These are phyloP conservation scores for Argentina anserina DNA, from an alignment of 306 rosid species.

Conservation along the genomic window DNA sequence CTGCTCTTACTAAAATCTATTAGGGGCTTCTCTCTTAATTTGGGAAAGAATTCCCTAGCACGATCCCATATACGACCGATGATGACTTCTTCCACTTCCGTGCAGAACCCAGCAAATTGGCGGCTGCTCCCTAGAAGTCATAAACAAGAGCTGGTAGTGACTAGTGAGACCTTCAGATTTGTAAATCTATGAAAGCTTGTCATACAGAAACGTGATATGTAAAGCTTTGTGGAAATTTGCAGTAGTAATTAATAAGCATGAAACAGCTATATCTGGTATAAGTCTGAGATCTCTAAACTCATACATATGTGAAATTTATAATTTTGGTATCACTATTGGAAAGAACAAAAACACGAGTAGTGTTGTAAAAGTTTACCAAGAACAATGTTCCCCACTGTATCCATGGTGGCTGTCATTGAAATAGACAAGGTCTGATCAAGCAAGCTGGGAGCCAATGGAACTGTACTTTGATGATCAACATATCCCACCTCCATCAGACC, in stretches of 20 bases:
- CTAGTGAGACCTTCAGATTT: not conserved
- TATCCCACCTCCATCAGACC: slow-evolving; percentile 90
- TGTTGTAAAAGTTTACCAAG: slow-evolving; percentile 43
- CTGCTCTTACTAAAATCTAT: slow-evolving; percentile 47
- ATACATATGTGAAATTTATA: not conserved
- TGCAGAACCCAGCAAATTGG: slow-evolving; percentile 74
- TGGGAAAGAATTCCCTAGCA: slow-evolving; percentile 74
- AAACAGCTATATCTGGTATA: not conserved
- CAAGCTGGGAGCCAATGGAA: slow-evolving; percentile 32
- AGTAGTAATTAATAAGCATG: not conserved
- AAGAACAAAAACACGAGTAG: not conserved
- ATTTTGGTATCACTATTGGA: not conserved
- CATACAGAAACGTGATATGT: not conserved
- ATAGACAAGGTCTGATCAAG: slow-evolving; percentile 52
- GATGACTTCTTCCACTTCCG: slow-evolving; percentile 62
- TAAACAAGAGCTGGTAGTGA: not conserved
- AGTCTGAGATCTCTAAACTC: not conserved
- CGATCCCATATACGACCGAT: slow-evolving; percentile 66
- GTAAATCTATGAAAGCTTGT: not conserved
- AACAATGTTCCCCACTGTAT: slow-evolving; percentile 59
- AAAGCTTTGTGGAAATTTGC: not conserved
- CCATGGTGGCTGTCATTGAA: slow-evolving; percentile 88
- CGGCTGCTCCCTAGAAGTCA: slow-evolving; percentile 76
- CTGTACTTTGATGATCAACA: slow-evolving; percentile 47
- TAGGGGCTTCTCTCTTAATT: slow-evolving; percentile 46